phyloP scores from a whole-genome alignment of 805 yeast genomes.

The Myxozyma vanderwaltii region DNA sequence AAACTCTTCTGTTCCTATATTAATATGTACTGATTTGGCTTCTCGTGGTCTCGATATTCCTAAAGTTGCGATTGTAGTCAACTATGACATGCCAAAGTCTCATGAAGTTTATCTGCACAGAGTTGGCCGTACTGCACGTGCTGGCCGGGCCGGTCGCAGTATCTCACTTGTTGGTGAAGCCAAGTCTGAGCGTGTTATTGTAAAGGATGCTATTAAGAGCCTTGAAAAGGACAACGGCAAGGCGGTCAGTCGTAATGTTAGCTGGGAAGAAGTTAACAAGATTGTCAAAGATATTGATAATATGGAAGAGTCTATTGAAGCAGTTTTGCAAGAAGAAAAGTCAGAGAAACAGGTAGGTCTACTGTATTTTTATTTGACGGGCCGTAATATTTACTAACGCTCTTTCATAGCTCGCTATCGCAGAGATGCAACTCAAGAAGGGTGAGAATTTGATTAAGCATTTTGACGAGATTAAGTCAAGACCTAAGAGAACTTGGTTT shows the following conservation, averaged over 20 bases:
- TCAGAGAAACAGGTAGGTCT: conserved; percentile 65
- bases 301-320: conserved; percentile 64
- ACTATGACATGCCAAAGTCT: conserved; percentile 93
- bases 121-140: conserved; percentile 99
- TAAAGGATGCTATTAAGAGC: conserved; percentile 82
- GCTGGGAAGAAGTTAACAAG: conserved; percentile 81
- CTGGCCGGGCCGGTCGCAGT: conserved; percentile 93
- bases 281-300: conserved; percentile 61
- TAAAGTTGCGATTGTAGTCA: conserved; percentile 90
- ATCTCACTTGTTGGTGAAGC: conserved; percentile 93
- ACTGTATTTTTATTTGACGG: too few relatives aligned
- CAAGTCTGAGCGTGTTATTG: conserved; percentile 82
- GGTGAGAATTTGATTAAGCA: conserved; percentile 83
- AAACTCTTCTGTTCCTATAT: conserved; percentile 76
- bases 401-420: conserved; percentile 55
- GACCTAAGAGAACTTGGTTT: conserved; percentile 98
- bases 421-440: conserved; percentile 86
- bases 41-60: conserved; percentile 99
- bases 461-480: conserved; percentile 75
- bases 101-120: conserved; percentile 92
- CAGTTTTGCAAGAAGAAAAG: conserved; percentile 84
- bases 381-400: too few relatives aligned
- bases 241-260: conserved; percentile 81
- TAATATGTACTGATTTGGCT: conserved; percentile 96
- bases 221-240: conserved; percentile 57